Percentiles rank a stretch among this genome's conserved stretches.
phyloP scores from a whole-genome alignment of 169 alveolate species.

The Plasmodium ovale region DNA sequence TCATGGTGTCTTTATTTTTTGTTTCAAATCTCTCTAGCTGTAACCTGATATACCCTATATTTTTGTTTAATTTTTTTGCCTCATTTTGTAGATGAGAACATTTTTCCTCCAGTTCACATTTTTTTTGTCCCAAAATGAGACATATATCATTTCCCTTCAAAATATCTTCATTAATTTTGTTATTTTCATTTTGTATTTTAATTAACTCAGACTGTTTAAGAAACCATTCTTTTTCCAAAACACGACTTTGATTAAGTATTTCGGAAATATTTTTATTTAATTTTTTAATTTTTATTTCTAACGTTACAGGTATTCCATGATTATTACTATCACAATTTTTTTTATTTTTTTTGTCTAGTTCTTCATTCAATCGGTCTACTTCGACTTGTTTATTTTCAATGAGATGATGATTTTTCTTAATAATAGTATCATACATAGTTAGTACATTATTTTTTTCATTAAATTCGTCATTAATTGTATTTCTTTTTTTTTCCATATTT shows the following conservation, averaged over 20 bases:
- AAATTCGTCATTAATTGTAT: slow-evolving; percentile 38
- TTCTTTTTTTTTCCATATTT: slow-evolving; percentile 51
- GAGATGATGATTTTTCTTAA: slow-evolving; percentile 54
- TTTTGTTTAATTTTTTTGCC: slow-evolving; percentile 57
- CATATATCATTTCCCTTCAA: slow-evolving; percentile 37
- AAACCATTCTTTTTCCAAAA: slow-evolving; percentile 71
- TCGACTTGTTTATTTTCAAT: slow-evolving; percentile 67
- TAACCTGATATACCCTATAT: slow-evolving; percentile 45
- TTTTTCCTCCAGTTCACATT: slow-evolving; percentile 71
- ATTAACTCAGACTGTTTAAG: slow-evolving; percentile 63
- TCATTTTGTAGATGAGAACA: neutral
- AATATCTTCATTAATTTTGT: slow-evolving; percentile 53
- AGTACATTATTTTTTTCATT: slow-evolving; percentile 37
- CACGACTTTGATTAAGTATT: slow-evolving; percentile 32
- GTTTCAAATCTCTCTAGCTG: slow-evolving; percentile 63
- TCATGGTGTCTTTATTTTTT: slow-evolving; percentile 51
- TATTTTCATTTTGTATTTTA: slow-evolving; percentile 73
- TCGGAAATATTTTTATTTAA: slow-evolving; percentile 38
- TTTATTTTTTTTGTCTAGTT: slow-evolving; percentile 55
- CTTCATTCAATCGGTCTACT: slow-evolving; percentile 66
- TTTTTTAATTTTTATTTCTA: slow-evolving; percentile 62
- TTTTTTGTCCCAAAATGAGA: slow-evolving; percentile 54
- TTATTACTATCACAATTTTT: slow-evolving; percentile 16
- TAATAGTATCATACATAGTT: slow-evolving; percentile 6
- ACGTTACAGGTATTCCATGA: slow-evolving; percentile 19